Percentiles rank a stretch among this genome's conserved stretches.
These are phyloP conservation scores for Balakata baccata DNA, from an alignment of 345 rosid genomes.

Conservation along the genomic window DNA sequence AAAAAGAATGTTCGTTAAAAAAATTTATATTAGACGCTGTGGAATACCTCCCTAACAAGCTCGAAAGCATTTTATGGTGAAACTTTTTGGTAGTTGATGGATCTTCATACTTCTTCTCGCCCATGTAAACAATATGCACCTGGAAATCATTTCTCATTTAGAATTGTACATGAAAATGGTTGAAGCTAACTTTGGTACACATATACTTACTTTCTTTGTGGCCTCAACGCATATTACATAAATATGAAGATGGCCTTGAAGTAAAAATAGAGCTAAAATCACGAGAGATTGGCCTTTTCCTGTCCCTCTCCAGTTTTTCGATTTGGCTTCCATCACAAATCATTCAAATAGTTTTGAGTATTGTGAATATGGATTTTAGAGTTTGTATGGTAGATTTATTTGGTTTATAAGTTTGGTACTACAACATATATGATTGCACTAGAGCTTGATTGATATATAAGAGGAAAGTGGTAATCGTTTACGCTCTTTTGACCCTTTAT, in stretches of 20 bases:
- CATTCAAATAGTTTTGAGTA: not conserved
- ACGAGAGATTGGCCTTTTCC: not conserved
- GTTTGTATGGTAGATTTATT: not conserved
- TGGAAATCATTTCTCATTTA: conserved; percentile 8
- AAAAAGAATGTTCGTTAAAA: not conserved
- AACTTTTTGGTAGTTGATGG: conserved; percentile 29
- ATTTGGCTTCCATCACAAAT: conserved; percentile 7
- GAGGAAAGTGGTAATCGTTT: conserved; percentile 1
- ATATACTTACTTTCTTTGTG: conserved; percentile 15
- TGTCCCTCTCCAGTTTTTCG: not conserved
- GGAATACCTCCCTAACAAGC: conserved; percentile 39
- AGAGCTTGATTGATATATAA: not conserved
- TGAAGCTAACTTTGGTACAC: not conserved
- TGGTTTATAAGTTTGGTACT: conserved; percentile 7
- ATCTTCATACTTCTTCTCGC: conserved; percentile 43
- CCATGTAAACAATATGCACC: conserved; percentile 47
- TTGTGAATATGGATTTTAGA: not conserved
- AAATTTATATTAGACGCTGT: not conserved
- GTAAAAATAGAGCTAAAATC: conserved; percentile 11
- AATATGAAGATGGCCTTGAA: conserved; percentile 10
- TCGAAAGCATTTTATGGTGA: conserved; percentile 38
- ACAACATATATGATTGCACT: not conserved
- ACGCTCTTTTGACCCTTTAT: conserved; percentile 10
- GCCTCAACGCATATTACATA: conserved; percentile 15
- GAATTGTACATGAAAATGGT: not conserved